Conservation (phyloP, 2,329 filamentous ascomycete species). For the Sclerotinia spermophila region DNA sequence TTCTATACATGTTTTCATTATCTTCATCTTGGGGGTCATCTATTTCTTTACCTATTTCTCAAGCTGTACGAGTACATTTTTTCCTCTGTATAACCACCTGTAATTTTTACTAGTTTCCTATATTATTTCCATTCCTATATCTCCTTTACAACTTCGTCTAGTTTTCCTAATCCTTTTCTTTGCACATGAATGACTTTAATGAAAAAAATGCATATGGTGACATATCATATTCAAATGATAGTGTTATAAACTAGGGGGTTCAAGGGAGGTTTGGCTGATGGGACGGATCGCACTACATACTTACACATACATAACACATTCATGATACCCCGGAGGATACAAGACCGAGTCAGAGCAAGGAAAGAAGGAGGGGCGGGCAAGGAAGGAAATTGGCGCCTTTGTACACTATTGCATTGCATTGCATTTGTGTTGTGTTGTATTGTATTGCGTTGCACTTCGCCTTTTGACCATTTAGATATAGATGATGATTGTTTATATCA, state of each 20-base stretch:
- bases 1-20: neutral
- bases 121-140: neutral
- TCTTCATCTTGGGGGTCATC: neutral
- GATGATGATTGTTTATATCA: constrained; percentile 2
- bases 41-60: neutral
- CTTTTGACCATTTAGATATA: constrained; percentile 2
- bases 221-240: neutral
- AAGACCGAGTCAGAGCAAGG: neutral
- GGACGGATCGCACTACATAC: constrained; percentile 7
- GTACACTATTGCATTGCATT: constrained; percentile 14
- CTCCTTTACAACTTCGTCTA: neutral
- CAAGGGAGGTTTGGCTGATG: neutral
- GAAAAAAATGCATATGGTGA: constrained; percentile 14
- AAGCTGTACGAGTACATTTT: neutral
- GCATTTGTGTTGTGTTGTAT: neutral
- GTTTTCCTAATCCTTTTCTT: neutral
- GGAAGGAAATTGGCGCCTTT: neutral
- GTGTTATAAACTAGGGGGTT: neutral
- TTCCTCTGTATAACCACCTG: constrained; percentile 6
- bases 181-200: constrained; percentile 13
- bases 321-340: constrained; percentile 4
- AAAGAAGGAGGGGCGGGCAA: neutral
- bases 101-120: neutral
- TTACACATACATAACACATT: constrained; percentile 13
- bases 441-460: neutral